phyloP scores from a whole-genome alignment of 2,329 filamentous ascomycete genomes.

The Fusarium sp. region DNA sequence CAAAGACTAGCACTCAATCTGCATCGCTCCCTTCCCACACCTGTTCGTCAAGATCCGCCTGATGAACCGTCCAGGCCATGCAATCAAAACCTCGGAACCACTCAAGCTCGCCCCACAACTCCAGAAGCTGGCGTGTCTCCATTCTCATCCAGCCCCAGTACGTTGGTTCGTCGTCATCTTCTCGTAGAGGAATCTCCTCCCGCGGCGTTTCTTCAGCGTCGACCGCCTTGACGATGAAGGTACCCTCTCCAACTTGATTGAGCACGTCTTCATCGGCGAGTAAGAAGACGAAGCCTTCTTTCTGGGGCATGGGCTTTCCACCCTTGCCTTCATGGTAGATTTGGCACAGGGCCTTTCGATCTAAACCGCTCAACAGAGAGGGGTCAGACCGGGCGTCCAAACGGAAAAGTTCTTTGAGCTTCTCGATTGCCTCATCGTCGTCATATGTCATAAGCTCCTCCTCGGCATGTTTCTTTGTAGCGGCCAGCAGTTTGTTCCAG shows the following conservation, averaged over 20 bases:
- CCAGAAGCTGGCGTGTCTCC: not conserved
- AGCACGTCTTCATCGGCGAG: not conserved
- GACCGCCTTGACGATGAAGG: not conserved
- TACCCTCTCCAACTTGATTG: not conserved
- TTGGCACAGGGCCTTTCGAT: not conserved
- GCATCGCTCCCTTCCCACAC: no score
- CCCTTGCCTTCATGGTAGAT: not conserved
- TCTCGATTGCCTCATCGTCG: not conserved
- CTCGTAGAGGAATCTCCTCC: no score
- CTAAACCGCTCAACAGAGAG: not conserved
- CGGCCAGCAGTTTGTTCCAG: not conserved
- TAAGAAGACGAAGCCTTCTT: not conserved
- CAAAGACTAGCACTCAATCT: no score
- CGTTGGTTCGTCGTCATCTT: not conserved
- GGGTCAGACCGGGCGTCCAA: not conserved
- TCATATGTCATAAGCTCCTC: not conserved
- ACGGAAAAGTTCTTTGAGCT: not conserved
- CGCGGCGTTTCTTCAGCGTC: not conserved
- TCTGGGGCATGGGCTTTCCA: not conserved
- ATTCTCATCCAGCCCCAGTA: not conserved
- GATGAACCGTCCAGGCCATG: no score
- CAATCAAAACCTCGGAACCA: no score
- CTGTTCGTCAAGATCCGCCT: no score
- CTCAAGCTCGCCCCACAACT: not conserved
- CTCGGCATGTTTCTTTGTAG: not conserved